A percentile compares a stretch with the other conserved stretches of the same genome.
Evolutionary conservation across 192 early-diverging fungal genomes (phyloP).

Genomic region (Backusella morwellensis): DNA sequence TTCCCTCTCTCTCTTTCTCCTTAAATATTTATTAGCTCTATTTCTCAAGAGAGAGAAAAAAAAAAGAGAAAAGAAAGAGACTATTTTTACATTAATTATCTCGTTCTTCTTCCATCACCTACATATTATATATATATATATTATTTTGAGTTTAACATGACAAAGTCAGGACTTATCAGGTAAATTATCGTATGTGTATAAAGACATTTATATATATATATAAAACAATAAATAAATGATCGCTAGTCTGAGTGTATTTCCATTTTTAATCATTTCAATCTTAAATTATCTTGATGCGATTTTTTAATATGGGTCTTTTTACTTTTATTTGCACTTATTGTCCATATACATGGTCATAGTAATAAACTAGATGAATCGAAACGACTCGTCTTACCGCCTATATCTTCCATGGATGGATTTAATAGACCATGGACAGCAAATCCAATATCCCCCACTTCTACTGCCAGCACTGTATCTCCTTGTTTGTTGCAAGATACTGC

Average conservation of each 20-base stretch:
- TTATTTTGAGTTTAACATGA: neutral
- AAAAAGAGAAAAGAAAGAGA: neutral
- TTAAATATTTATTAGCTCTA: neutral
- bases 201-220: neutral
- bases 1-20: neutral
- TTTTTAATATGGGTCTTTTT: neutral
- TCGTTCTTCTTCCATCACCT: neutral
- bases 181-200: neutral
- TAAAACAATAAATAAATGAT: neutral
- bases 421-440: neutral
- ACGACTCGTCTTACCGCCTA: slow-evolving; percentile 3
- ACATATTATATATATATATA: neutral
- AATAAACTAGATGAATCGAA: slow-evolving; percentile 3
- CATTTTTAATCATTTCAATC: neutral
- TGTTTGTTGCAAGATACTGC: neutral
- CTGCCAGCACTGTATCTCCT: neutral
- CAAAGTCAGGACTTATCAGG: neutral
- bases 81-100: neutral
- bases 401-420: slow-evolving; percentile 11
- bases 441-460: neutral
- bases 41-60: neutral
- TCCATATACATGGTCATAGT: neutral
- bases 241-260: neutral
- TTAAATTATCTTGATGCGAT: neutral
- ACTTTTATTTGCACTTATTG: neutral